Base-by-base conservation (phyloP, 2,329 filamentous ascomycete genomes). In the Teratosphaeria nubilosa region DNA sequence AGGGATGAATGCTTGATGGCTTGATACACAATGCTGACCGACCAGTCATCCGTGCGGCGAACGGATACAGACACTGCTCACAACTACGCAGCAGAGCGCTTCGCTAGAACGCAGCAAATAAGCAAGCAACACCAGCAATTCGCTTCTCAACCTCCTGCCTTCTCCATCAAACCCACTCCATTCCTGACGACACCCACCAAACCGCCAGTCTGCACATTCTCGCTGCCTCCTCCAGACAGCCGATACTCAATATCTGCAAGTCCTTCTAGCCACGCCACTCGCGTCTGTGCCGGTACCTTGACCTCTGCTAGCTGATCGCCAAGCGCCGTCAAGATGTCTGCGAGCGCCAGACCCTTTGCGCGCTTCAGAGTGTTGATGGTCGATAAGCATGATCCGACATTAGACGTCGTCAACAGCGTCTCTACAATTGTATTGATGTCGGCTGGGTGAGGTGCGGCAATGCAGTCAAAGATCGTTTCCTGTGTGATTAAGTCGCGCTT, bases 381-480 rank as follows among this genome's bases (percentile, higher is more conserved):
- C 59, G 83, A 86, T 54, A 99, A 79, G 70, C 92, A 96, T 34
- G 88, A 90, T 1, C 88, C 95, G 54, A 99, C 88, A 69, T 99
- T 92, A 56, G 85, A 83, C 1, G 89, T 96, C 57, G 82, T 85
- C 30, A 97, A 82, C 32, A 99, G 80, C 0, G 90, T 95, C 64
- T 87, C 82, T 64, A 91, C 80, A 56, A 99, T 97, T 66, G 88
- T 84, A 64, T 83, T 81, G 69, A 97, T 90, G 67, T 96, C 92
- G 25, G 86, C 84, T 0, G 94, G 94, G 65, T 95, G 91, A 3
- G 94, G 94, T 1, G 92, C 92, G 9, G 94, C 94, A 70, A 99
- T 95, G 74, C 94, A 99, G 74, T 91, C 91, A 79, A 96, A 99
- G 69, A 99, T 97, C 7, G 85, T 86, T 22, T 89, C 90, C 71